Percentiles rank a stretch among this genome's conserved stretches.
These are phyloP conservation scores for Rhazya stricta DNA, from an alignment of 257 asterid genomes.

Conservation along the genomic window DNA sequence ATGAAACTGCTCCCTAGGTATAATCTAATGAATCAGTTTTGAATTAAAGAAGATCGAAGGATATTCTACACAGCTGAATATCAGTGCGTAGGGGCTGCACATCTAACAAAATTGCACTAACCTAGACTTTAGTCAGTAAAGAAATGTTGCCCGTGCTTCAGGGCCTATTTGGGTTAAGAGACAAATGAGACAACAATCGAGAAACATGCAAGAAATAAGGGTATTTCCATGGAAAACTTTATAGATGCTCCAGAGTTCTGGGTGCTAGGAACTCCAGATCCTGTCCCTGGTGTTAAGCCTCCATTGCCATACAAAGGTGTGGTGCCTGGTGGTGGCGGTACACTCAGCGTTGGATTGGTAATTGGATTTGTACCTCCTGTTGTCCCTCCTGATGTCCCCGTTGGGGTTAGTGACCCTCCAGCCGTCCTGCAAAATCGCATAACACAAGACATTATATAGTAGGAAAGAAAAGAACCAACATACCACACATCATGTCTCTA, in stretches of 20 bases:
- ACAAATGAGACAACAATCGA: slow-evolving; percentile 28
- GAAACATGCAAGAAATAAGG: slow-evolving; percentile 13
- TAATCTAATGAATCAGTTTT: neutral
- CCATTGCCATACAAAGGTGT: slow-evolving; percentile 36
- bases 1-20: neutral
- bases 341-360: slow-evolving; percentile 18
- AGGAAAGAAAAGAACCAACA: too few relatives aligned
- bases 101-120: slow-evolving; percentile 40
- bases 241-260: slow-evolving; percentile 24
- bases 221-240: slow-evolving; percentile 8
- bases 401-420: slow-evolving; percentile 40
- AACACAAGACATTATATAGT: neutral
- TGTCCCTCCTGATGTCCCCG: slow-evolving; percentile 22
- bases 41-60: neutral
- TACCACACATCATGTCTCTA: neutral
- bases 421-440: slow-evolving; percentile 39
- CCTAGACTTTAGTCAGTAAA: slow-evolving; percentile 24
- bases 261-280: slow-evolving; percentile 27
- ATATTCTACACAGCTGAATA: neutral
- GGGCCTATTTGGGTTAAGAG: slow-evolving; percentile 10
- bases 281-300: slow-evolving; percentile 39
- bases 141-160: neutral
- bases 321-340: slow-evolving; percentile 41
- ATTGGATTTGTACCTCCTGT: slow-evolving; percentile 17
- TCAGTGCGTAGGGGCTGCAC: neutral